These are phyloP conservation scores for Trichoderma semiorbis DNA, from an alignment of 2,329 filamentous ascomycete species.

Conservation along the genomic window DNA sequence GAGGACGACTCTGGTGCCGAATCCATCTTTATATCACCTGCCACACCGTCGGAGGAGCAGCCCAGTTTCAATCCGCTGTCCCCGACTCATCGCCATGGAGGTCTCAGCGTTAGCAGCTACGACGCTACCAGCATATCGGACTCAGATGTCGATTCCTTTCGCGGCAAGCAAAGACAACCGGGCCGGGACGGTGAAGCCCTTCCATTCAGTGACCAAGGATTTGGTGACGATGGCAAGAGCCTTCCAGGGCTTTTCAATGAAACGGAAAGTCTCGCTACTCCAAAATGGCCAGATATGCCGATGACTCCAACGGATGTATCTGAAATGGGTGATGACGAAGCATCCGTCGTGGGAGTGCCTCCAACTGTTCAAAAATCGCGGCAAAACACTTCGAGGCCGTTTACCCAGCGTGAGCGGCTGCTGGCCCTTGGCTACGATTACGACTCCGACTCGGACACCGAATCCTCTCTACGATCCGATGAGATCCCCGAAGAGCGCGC, in stretches of 20 bases:
- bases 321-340: conserved; percentile 12
- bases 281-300: not conserved
- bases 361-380: not conserved
- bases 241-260: conserved; percentile 31
- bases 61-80: not conserved
- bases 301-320: conserved; percentile 3
- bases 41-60: conserved; percentile 1
- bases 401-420: conserved; percentile 24
- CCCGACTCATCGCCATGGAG: not conserved
- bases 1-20: conserved; percentile 17
- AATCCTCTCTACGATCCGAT: conserved; percentile 2
- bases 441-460: conserved; percentile 23
- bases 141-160: conserved; percentile 36
- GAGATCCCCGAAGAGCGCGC: conserved; percentile 15
- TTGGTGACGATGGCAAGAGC: conserved; percentile 32
- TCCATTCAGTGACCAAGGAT: conserved; percentile 35
- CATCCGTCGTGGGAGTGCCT: conserved; percentile 1
- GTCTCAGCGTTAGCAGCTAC: conserved; percentile 8
- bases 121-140: conserved; percentile 18
- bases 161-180: conserved; percentile 12
- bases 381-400: conserved; percentile 1
- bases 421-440: conserved; percentile 26
- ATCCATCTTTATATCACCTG: conserved; percentile 18
- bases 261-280: not conserved
- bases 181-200: conserved; percentile 36